Evolutionary conservation across 495 filamentous ascomycete species (phyloP), one percentile per base, ranked within the genome.

Genomic region (Choiromyces venosus): DNA sequence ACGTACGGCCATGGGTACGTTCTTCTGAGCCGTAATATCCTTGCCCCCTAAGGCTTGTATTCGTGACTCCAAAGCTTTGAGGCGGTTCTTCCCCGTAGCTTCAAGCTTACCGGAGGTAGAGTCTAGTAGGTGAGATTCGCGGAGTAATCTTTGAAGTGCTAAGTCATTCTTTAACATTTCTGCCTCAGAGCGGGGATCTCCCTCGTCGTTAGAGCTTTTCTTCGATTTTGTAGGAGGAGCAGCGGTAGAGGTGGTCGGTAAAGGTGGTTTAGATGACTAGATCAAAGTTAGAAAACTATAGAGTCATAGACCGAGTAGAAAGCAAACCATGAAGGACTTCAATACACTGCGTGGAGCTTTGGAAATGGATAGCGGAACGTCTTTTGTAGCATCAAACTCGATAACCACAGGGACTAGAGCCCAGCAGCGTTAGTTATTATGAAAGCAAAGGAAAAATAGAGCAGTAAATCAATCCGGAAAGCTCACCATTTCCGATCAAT

Each of bases 111-210:
- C 84, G 8, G 85, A 80, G 3, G 88, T 85, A 0, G 85, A 82
- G 21, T 93, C 90, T 69, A 99, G 89, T 44, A 99, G 90, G 83
- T 97, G 94, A 1, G 94, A 97, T 85, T 99, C 95, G 72, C 89
- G 86, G 16, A 99, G 88, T 16, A 99, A 87, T 21, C 93, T 88
- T 79, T 97, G 94, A 29, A 99, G 87, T 14, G 91, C 93, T 35
- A 98, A 88, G 78, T 99, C 95, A 81, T 97, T 95, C 83, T 94
- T 94, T 3, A 97, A 84, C 74, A 92, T 91, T 19, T 84, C 82
- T 10, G 86, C 84, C 78, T 92, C 90, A 3, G 83, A 82, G 18
- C 82, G 79, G 52, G 86, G 84, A 72, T 87, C 86, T 35, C 84
- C 84, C 44, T 86, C 83, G 67, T 88, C 83, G 3, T 82, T 79